A percentile compares a stretch with the other conserved stretches of the same genome.
Evolutionary conservation across 495 filamentous ascomycete species (phyloP).

Genomic region (Penicillium coprophilum): DNA sequence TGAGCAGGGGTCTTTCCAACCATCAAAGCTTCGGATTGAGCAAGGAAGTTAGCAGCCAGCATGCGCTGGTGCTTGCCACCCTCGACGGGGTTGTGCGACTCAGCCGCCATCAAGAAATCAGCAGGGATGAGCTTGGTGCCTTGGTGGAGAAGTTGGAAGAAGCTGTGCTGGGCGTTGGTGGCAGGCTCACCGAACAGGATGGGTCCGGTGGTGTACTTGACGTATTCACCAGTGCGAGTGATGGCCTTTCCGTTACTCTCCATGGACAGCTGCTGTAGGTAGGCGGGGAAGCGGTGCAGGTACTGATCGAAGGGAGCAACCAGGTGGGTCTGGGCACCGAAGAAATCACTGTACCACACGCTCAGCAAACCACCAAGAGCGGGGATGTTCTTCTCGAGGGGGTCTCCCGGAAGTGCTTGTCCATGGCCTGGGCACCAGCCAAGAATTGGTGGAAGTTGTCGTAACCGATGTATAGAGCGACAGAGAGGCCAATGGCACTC

Average conservation of each 20-base stretch:
- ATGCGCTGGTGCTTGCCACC: conserved; percentile 94
- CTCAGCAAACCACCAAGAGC: conserved; percentile 87
- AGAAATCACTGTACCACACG: conserved; percentile 99
- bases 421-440: conserved; percentile 93
- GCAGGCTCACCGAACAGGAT: conserved; percentile 97
- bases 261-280: conserved; percentile 98
- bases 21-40: conserved; percentile 97
- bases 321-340: conserved; percentile 93
- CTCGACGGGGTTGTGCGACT: conserved; percentile 94
- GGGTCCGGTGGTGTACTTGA: conserved; percentile 94
- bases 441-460: conserved; percentile 98
- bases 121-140: conserved; percentile 98
- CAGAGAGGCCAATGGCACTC: conserved; percentile 96
- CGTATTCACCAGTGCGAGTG: conserved; percentile 83
- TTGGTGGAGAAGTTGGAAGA: conserved; percentile 99
- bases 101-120: conserved; percentile 93
- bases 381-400: conserved; percentile 93
- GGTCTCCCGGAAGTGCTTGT: conserved; percentile 91
- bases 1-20: conserved; percentile 91
- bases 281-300: conserved; percentile 96
- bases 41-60: conserved; percentile 98
- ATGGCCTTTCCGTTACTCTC: conserved; percentile 99
- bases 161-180: conserved; percentile 99
- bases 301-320: conserved; percentile 99
- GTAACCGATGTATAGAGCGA: conserved; percentile 90